Evolutionary conservation across 768 basidiomycete genomes (phyloP), one percentile per base, ranked within the genome.

Genomic region (Astraeus odoratus): DNA sequence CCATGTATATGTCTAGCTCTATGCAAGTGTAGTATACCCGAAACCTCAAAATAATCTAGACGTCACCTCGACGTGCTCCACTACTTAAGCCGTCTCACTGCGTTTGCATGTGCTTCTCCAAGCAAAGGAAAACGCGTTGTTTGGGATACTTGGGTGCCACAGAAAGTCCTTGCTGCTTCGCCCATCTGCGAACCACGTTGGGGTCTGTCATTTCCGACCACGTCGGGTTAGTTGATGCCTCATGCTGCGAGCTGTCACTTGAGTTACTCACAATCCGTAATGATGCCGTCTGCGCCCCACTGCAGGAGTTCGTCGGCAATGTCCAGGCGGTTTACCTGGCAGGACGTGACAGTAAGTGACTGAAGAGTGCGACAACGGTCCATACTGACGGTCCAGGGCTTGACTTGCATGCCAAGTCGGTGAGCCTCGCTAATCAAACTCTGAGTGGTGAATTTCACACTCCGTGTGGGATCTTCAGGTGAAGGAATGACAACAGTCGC

Each of bases 221-320:
- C 5, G 25, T 31, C 20, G 8, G 10, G 29, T 30, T 43, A 24
- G 48, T 43, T 34, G 20, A 8, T 39, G 12, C 26, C 9, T 8
- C 30, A 39, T 18, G 31, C 16, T 13, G 10, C 25, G 22, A 39
- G 18, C n/a, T n/a, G n/a, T n/a, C n/a, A 20, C 18, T 5, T 13
- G 36, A 10, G 27, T 18, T 10, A 48, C 70, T 12, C 48, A 73
- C 73, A 86, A 57, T 90, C 86, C 4, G 85, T 79, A 54, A 90
- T 89, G 45, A 90, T 76, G 0, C 86, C 87, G 58, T 89, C 86
- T 0, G 78, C 80, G 3, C 77, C 76, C 67, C 73, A 75, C 13
- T 70, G 69, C 26, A 81, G 44, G 33, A 89, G 57, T 50, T 80
- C 70, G n/a, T 83, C 77, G 2, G 76, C 73, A 29, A 78, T 66